These are phyloP conservation scores for Amyloporia xantha DNA, from an alignment of 768 basidiomycete genomes.

Conservation along the genomic window DNA sequence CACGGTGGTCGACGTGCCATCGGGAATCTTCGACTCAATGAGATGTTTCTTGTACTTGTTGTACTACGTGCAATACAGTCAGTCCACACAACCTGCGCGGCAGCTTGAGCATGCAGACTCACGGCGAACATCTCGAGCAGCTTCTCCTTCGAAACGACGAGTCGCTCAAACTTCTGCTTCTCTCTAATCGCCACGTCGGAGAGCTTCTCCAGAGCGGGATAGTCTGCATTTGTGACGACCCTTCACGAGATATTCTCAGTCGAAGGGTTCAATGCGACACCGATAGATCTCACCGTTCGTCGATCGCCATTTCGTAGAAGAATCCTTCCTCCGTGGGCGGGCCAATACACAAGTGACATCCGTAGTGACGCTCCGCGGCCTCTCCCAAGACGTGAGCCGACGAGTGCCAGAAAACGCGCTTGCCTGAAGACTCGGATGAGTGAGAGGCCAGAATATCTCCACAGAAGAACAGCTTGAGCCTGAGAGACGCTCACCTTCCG, in stretches of 20 bases:
- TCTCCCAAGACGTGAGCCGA: conserved; percentile 98
- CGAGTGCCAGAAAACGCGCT: conserved; percentile 99
- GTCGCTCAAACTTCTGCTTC: conserved; percentile 93
- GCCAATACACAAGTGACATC: conserved; percentile 93
- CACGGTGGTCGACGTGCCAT: no score
- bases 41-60: no score
- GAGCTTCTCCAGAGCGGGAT: conserved; percentile 82
- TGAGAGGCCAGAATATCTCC: not conserved
- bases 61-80: no score
- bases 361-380: conserved; percentile 92
- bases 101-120: conserved; percentile 6
- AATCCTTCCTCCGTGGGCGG: conserved; percentile 98
- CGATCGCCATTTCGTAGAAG: conserved; percentile 97
- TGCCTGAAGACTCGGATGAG: conserved; percentile 54
- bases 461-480: no score
- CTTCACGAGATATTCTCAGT: conserved; percentile 40
- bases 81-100: no score
- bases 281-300: conserved; percentile 47
- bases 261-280: no score
- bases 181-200: conserved; percentile 88
- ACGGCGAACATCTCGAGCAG: conserved; percentile 95
- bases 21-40: no score
- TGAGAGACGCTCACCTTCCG: conserved; percentile 79
- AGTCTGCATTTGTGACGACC: conserved; percentile 78
- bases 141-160: conserved; percentile 91